phyloP scores from a whole-genome alignment of 306 rosid species.

The Datisca glomerata region DNA sequence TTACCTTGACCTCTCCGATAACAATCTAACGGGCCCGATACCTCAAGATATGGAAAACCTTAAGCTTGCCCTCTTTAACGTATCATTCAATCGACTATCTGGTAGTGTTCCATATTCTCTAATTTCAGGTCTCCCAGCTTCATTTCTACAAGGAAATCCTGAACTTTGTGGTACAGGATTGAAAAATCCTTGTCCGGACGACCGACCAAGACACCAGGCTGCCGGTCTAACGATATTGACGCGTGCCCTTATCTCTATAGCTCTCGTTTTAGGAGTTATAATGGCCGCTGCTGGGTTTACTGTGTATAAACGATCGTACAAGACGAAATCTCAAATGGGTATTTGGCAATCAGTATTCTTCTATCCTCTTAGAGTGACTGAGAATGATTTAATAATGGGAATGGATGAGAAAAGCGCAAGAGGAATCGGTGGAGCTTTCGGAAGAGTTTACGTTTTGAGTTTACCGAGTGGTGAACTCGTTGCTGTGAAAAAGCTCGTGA shows the following conservation, averaged over 20 bases:
- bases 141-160: conserved; percentile 86
- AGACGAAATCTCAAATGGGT: conserved; percentile 26
- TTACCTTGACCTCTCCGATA: conserved; percentile 87
- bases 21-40: conserved; percentile 80
- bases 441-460: conserved; percentile 53
- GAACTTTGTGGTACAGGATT: conserved; percentile 85
- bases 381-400: conserved; percentile 66
- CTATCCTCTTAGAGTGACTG: conserved; percentile 87
- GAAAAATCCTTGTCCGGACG: conserved; percentile 57
- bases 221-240: conserved; percentile 45
- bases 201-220: conserved; percentile 26
- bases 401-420: conserved; percentile 71
- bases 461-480: conserved; percentile 75
- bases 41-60: conserved; percentile 82
- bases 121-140: conserved; percentile 89
- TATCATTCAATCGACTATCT: conserved; percentile 77
- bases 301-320: conserved; percentile 38
- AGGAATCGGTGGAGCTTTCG: conserved; percentile 58
- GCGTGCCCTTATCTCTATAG: conserved; percentile 54
- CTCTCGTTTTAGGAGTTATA: conserved; percentile 53
- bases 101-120: conserved; percentile 75
- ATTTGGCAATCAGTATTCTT: conserved; percentile 76
- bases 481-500: conserved; percentile 75
- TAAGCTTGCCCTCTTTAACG: conserved; percentile 95
- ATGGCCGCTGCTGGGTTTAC: conserved; percentile 49